A percentile compares a stretch with the other conserved stretches of the same genome.
Conservation (phyloP, 108 stramenopile species). For the Cyclotella baltica region DNA sequence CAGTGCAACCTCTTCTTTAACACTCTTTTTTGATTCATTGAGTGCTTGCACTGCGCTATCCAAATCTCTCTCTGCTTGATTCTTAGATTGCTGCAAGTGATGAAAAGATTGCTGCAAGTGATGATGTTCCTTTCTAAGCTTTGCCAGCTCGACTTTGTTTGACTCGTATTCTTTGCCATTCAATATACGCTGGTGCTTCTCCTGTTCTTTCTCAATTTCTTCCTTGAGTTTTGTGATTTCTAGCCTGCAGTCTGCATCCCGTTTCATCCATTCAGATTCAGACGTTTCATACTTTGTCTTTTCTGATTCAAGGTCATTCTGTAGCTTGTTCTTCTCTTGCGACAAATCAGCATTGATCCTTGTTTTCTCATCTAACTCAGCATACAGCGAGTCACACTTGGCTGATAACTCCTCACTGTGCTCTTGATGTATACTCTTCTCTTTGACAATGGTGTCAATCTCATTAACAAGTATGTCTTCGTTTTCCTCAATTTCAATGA, state of each 20-base stretch:
- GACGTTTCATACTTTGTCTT: conserved; percentile 4
- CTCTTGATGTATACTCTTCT: conserved; percentile 38
- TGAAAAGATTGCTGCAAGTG: conserved; percentile 20
- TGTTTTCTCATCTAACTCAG: conserved; percentile 35
- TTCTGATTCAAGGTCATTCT: conserved; percentile 20
- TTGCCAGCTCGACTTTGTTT: conserved; percentile 20
- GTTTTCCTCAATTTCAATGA: conserved; percentile 46
- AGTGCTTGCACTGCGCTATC: conserved; percentile 47
- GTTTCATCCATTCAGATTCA: conserved; percentile 20
- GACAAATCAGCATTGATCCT: conserved; percentile 13
- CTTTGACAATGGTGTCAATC: conserved; percentile 46
- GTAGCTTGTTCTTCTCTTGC: conserved; percentile 21
- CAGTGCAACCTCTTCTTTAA: conserved; percentile 30
- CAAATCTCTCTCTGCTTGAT: conserved; percentile 48
- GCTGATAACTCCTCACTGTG: conserved; percentile 25
- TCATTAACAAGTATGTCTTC: conserved; percentile 46
- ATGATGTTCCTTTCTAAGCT: conserved; percentile 32
- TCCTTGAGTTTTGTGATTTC: conserved; percentile 43
- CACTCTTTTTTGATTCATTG: conserved; percentile 27
- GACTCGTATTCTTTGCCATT: conserved; percentile 28
- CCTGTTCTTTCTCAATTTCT: conserved; percentile 30
- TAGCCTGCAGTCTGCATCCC: conserved; percentile 21
- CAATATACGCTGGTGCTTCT: conserved; percentile 9
- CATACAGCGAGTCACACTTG: conserved; percentile 40
- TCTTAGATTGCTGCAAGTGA: conserved; percentile 40